Conservation (phyloP, 345 rosid species). For the Acer yangbiense region DNA sequence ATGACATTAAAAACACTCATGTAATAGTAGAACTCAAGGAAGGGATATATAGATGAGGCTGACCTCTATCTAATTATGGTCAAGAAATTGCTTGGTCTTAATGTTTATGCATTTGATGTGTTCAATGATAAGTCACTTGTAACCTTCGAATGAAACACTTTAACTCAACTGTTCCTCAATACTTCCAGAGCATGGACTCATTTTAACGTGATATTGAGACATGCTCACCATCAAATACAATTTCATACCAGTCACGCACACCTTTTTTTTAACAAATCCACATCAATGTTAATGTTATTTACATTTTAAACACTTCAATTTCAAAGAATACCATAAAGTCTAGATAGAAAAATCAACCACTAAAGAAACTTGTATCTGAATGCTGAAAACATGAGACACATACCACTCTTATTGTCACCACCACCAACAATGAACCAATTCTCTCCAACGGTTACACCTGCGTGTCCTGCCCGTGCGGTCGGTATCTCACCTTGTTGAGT, state of each 20-base stretch:
- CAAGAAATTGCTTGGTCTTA: background rate
- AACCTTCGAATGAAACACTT: too few relatives aligned
- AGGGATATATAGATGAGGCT: background rate
- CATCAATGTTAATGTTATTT: background rate
- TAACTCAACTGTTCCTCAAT: background rate
- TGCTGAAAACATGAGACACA: slow-evolving; percentile 27
- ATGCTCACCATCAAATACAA: background rate
- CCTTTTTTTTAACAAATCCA: slow-evolving; percentile 6
- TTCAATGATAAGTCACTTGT: background rate
- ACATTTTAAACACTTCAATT: background rate
- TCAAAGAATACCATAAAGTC: background rate
- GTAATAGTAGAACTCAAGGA: background rate
- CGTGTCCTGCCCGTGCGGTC: slow-evolving; percentile 95
- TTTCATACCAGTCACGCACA: background rate
- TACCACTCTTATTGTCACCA: slow-evolving; percentile 97
- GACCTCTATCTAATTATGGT: background rate
- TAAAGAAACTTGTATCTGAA: slow-evolving; percentile 9
- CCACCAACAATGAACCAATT: slow-evolving; percentile 99
- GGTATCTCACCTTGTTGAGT: slow-evolving; percentile 92
- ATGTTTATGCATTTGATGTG: background rate
- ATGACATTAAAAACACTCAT: background rate
- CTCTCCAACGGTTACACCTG: slow-evolving; percentile 95
- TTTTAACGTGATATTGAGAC: background rate
- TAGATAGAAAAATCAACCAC: background rate
- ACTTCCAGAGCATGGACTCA: background rate